A percentile compares a stretch with the other conserved stretches of the same genome.
Conservation (phyloP, 208 protist species). For the Angomonas ambiguus region DNA sequence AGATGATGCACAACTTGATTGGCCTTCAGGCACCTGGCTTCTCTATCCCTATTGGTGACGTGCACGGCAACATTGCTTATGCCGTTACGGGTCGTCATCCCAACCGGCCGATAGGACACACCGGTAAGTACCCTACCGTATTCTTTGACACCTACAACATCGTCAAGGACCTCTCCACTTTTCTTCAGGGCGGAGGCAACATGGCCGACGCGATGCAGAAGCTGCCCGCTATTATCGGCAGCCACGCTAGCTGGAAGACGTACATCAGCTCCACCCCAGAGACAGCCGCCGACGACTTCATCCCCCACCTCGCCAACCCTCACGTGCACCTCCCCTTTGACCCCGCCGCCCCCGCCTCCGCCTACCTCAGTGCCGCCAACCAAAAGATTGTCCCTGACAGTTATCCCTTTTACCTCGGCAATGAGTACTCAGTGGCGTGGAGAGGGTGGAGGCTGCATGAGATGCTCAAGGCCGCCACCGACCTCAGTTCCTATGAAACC, state of each 20-base stretch:
- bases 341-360: slow-evolving; percentile 15
- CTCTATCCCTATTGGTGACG: slow-evolving; percentile 48
- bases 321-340: slow-evolving; percentile 37
- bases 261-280: slow-evolving; percentile 27
- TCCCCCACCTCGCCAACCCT: slow-evolving; percentile 22
- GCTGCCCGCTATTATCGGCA: not conserved
- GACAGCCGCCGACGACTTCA: slow-evolving; percentile 15
- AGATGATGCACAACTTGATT: slow-evolving; percentile 37
- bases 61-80: slow-evolving; percentile 47
- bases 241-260: not conserved
- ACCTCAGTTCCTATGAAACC: slow-evolving; percentile 13
- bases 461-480: slow-evolving; percentile 22
- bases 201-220: not conserved
- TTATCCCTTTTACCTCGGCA: slow-evolving; percentile 42
- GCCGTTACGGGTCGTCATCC: slow-evolving; percentile 44
- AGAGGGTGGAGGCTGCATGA: slow-evolving; percentile 38
- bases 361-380: slow-evolving; percentile 44
- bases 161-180: not conserved
- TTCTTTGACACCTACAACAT: slow-evolving; percentile 20
- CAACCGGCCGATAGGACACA: slow-evolving; percentile 25
- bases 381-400: slow-evolving; percentile 41
- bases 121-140: slow-evolving; percentile 38
- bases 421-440: slow-evolving; percentile 39
- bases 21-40: slow-evolving; percentile 44
- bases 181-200: not conserved